Conservation (phyloP, 2,329 filamentous ascomycete species). For the Phaeophleospora eucalypticola region DNA sequence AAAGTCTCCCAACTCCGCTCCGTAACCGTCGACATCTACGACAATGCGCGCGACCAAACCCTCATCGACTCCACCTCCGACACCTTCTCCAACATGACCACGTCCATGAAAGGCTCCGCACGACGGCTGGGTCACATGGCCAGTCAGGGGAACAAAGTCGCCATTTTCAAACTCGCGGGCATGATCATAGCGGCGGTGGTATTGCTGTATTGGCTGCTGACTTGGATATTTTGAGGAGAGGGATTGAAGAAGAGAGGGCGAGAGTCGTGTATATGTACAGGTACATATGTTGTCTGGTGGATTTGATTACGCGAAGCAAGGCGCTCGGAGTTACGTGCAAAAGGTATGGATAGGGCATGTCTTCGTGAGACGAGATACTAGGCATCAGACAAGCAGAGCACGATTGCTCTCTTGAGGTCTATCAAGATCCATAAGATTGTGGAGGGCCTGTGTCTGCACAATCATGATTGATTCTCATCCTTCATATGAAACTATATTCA, state of each 20-base stretch:
- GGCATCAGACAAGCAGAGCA: too few relatives aligned
- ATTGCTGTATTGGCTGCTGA: conserved; percentile 66
- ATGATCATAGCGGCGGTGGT: conserved; percentile 73
- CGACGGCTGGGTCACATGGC: conserved; percentile 84
- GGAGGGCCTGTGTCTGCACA: too few relatives aligned
- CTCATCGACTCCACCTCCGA: conserved; percentile 86
- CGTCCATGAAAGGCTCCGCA: conserved; percentile 78
- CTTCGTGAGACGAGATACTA: too few relatives aligned
- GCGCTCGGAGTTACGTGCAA: too few relatives aligned
- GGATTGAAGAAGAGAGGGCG: neutral
- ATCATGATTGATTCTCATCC: too few relatives aligned
- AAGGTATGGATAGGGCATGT: too few relatives aligned
- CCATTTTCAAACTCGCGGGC: conserved; percentile 81
- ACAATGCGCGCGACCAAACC: conserved; percentile 83
- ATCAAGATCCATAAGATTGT: too few relatives aligned
- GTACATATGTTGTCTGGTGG: too few relatives aligned
- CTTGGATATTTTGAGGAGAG: conserved; percentile 28
- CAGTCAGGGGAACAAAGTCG: conserved; percentile 81
- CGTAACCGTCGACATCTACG: conserved; percentile 96
- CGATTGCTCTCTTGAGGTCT: too few relatives aligned
- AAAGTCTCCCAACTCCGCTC: conserved; percentile 91
- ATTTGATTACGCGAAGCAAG: neutral
- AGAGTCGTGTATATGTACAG: too few relatives aligned
- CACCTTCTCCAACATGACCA: conserved; percentile 83
- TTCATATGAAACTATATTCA: too few relatives aligned